Evolutionary conservation across 73 alveolate genomes (phyloP).

Genomic region (Uronychia binucleata): DNA sequence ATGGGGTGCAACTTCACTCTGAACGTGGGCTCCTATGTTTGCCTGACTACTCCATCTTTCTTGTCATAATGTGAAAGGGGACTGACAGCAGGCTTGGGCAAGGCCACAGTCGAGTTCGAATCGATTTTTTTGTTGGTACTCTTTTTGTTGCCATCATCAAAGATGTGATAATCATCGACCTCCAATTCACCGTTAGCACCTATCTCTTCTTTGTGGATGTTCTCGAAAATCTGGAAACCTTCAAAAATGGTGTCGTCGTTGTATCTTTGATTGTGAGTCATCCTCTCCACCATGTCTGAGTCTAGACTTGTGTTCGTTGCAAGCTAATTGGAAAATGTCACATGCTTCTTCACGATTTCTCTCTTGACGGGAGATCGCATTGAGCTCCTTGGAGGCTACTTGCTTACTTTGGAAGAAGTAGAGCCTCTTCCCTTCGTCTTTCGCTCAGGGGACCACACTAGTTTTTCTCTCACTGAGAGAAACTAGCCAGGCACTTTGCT

Average conservation of each 20-base stretch:
- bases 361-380: background rate
- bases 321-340: constrained; percentile 28
- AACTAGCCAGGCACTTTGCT: background rate
- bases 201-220: constrained; percentile 2
- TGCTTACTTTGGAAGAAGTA: too few relatives aligned
- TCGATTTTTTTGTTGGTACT: background rate
- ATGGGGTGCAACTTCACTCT: too few relatives aligned
- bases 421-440: too few relatives aligned
- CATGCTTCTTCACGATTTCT: constrained; percentile 13
- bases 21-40: too few relatives aligned
- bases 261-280: constrained; percentile 49
- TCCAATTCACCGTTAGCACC: background rate
- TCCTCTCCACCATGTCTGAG: constrained; percentile 40
- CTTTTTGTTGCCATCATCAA: background rate
- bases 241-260: constrained; percentile 66
- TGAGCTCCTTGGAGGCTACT: background rate
- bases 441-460: background rate
- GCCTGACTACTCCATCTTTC: too few relatives aligned
- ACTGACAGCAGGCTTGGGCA: too few relatives aligned
- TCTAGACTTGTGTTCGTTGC: constrained; percentile 45
- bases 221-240: constrained; percentile 30
- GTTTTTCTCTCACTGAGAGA: background rate
- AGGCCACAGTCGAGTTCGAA: background rate
- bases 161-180: background rate
- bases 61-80: too few relatives aligned